Evolutionary conservation across 805 yeast species (phyloP).

Genomic region (Cyberlindnera maritima): DNA sequence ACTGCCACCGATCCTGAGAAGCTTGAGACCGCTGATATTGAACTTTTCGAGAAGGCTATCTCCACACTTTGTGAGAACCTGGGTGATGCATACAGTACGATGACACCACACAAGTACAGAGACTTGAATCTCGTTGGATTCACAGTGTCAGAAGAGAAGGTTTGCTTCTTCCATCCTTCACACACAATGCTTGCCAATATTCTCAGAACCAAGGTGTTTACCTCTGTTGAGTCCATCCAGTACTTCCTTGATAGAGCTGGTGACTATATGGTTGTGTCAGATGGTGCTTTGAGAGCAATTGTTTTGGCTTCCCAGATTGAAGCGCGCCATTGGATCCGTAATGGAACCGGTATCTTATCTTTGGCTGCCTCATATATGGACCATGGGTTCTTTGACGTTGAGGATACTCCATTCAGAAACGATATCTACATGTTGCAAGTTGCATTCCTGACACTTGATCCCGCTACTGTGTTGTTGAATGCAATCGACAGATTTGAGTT

Average conservation of each 20-base stretch:
- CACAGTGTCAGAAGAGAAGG: conserved; percentile 46
- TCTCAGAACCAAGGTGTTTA: conserved; percentile 1
- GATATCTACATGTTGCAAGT: conserved; percentile 75
- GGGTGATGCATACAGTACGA: background rate
- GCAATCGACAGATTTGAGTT: conserved; percentile 61
- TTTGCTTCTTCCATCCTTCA: conserved; percentile 59
- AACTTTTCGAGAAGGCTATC: conserved; percentile 1
- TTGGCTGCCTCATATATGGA: conserved; percentile 50
- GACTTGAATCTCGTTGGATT: conserved; percentile 31
- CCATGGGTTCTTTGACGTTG: conserved; percentile 36
- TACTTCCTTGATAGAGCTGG: conserved; percentile 17
- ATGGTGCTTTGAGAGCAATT: conserved; percentile 55
- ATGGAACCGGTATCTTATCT: conserved; percentile 54
- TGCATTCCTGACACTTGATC: conserved; percentile 47
- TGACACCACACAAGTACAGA: conserved; percentile 22
- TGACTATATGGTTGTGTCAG: conserved; percentile 49
- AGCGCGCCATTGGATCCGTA: conserved; percentile 71
- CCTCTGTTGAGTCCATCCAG: background rate
- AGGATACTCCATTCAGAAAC: conserved; percentile 51
- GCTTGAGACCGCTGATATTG: background rate
- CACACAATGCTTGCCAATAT: conserved; percentile 48
- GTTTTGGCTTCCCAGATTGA: conserved; percentile 62
- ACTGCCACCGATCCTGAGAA: conserved; percentile 26
- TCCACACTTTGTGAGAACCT: conserved; percentile 2
- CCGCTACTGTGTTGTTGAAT: conserved; percentile 54